Percentiles rank a stretch among this genome's conserved stretches.
Evolutionary conservation across 148 eudicot species (phyloP).

Genomic region (Cornus suecica): DNA sequence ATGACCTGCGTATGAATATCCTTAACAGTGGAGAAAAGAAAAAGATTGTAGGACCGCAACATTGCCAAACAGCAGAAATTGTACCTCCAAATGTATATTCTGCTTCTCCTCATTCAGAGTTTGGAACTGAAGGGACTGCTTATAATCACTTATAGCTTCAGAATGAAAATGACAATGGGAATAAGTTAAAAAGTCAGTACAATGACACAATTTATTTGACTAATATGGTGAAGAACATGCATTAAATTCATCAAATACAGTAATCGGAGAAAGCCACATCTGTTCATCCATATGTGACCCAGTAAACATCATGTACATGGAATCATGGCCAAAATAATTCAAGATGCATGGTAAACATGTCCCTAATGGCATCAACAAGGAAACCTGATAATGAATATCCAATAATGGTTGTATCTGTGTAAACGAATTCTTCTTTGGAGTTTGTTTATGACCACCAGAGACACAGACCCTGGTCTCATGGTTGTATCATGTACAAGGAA

Average conservation of each 20-base stretch:
- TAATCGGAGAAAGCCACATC: background rate
- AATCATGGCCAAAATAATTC: background rate
- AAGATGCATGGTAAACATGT: background rate
- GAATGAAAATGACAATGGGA: conserved; percentile 11
- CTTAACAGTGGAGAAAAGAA: background rate
- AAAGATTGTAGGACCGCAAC: background rate
- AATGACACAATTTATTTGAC: background rate
- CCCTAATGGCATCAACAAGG: background rate
- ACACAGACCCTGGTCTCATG: background rate
- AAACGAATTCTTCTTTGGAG: background rate
- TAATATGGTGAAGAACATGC: background rate
- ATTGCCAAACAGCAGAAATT: conserved; percentile 8
- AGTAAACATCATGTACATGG: background rate
- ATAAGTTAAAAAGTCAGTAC: background rate
- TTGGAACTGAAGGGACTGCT: conserved; percentile 92
- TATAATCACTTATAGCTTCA: conserved; percentile 90
- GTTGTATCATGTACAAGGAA: too few species aligned
- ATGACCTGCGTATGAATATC: conserved; percentile 48
- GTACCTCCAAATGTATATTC: conserved; percentile 93
- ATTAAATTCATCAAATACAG: background rate
- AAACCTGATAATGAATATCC: background rate
- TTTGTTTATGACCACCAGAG: background rate
- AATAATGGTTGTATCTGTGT: background rate
- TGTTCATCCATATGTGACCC: too few species aligned
- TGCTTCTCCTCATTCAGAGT: conserved; percentile 82